Conservation (phyloP, 164 flowering plant genomes). For the Sedum album region DNA sequence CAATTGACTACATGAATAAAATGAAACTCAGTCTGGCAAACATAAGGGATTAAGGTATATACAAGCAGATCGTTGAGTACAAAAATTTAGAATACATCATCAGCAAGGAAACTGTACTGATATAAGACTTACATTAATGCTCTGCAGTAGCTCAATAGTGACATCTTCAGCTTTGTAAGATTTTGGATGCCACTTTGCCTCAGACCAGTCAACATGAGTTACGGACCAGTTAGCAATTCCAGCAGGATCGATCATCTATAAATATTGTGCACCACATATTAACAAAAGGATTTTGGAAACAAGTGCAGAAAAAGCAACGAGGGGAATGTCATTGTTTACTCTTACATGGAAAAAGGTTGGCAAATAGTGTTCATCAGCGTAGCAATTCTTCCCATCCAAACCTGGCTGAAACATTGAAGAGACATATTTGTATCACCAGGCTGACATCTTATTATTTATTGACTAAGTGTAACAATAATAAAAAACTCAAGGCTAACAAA, state of each 20-base stretch:
- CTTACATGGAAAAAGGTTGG: slow-evolving; percentile 89
- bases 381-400: slow-evolving; percentile 84
- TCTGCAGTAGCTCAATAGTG: slow-evolving; percentile 2
- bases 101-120: too few relatives aligned
- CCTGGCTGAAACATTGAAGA: slow-evolving; percentile 63
- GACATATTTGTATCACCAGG: slow-evolving; percentile 1
- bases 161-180: slow-evolving; percentile 6
- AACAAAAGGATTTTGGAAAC: not conserved
- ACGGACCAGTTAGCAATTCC: slow-evolving; percentile 98
- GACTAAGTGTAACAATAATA: not conserved
- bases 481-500: not conserved
- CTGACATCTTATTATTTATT: not conserved
- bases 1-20: slow-evolving; percentile 50
- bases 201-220: slow-evolving; percentile 98
- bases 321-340: slow-evolving; percentile 22
- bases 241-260: slow-evolving; percentile 76
- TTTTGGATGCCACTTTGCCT: slow-evolving; percentile 31
- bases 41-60: too few relatives aligned
- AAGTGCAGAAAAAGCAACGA: not conserved
- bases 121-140: slow-evolving; percentile 5
- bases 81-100: too few relatives aligned
- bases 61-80: too few relatives aligned
- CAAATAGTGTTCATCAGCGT: slow-evolving; percentile 89
- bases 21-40: too few relatives aligned
- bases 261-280: not conserved